phyloP scores from a whole-genome alignment of 257 asterid genomes.

The Nicotiana benthamiana region DNA sequence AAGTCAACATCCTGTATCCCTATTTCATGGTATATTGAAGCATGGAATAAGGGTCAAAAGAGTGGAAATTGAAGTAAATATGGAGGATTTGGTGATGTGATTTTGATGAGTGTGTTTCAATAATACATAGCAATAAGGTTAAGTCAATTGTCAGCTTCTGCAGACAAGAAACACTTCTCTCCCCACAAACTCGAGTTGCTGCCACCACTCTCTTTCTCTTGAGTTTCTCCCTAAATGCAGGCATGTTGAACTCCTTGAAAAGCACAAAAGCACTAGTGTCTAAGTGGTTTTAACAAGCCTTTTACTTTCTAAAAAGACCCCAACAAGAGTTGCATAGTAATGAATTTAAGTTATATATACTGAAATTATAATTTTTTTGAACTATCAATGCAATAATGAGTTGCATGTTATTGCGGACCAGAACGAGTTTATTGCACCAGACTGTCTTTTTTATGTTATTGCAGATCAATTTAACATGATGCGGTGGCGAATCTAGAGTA shows the following conservation, averaged over 20 bases:
- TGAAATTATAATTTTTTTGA: too few species aligned
- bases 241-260: slow-evolving; percentile 23
- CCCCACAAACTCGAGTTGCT: slow-evolving; percentile 16
- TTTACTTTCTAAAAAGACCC: slow-evolving; percentile 9
- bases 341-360: too few species aligned
- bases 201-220: slow-evolving; percentile 1
- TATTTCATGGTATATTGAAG: not conserved
- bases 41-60: not conserved
- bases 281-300: not conserved
- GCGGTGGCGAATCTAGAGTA: too few species aligned
- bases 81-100: not conserved
- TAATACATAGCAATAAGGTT: not conserved
- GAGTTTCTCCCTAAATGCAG: slow-evolving; percentile 23
- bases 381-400: too few species aligned
- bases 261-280: slow-evolving; percentile 10
- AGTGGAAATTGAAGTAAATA: not conserved
- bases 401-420: too few species aligned
- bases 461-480: too few species aligned
- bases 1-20: not conserved
- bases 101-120: slow-evolving; percentile 5
- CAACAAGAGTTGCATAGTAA: not conserved
- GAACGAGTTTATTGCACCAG: too few species aligned
- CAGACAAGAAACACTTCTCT: slow-evolving; percentile 6
- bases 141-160: slow-evolving; percentile 12
- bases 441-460: too few species aligned